A percentile compares a stretch with the other conserved stretches of the same genome.
Evolutionary conservation across 768 basidiomycete genomes (phyloP).

Genomic region (Boletus vinaceobasis): DNA sequence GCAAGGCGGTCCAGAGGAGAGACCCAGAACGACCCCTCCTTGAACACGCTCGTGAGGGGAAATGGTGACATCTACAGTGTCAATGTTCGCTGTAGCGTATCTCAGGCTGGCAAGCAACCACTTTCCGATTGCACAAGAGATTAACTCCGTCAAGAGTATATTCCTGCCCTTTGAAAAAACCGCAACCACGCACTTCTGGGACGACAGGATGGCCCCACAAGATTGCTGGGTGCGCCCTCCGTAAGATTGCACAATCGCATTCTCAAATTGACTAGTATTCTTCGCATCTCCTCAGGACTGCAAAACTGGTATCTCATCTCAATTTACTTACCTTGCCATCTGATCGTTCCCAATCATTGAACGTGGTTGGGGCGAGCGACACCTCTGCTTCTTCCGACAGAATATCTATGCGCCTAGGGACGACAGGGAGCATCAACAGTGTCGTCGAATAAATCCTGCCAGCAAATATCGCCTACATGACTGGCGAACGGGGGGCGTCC

Average conservation of each 20-base stretch:
- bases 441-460: not conserved
- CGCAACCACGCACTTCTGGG: too few relatives aligned
- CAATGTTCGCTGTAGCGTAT: too few relatives aligned
- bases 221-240: too few relatives aligned
- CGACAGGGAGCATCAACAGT: not conserved
- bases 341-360: not conserved
- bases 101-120: too few relatives aligned
- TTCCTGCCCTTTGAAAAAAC: too few relatives aligned
- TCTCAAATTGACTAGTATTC: not conserved
- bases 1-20: too few relatives aligned
- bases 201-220: too few relatives aligned
- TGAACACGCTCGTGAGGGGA: too few relatives aligned
- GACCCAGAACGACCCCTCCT: too few relatives aligned
- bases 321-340: not conserved
- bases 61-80: too few relatives aligned
- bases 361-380: not conserved
- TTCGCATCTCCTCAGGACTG: not conserved
- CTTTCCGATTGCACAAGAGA: too few relatives aligned
- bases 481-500: not conserved
- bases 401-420: not conserved
- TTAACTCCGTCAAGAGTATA: too few relatives aligned
- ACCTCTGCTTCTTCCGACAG: not conserved
- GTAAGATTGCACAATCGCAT: not conserved
- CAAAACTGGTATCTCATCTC: not conserved
- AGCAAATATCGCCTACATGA: not conserved